These are phyloP conservation scores for Solanum rostratum DNA, from an alignment of 257 asterid species.

Conservation along the genomic window DNA sequence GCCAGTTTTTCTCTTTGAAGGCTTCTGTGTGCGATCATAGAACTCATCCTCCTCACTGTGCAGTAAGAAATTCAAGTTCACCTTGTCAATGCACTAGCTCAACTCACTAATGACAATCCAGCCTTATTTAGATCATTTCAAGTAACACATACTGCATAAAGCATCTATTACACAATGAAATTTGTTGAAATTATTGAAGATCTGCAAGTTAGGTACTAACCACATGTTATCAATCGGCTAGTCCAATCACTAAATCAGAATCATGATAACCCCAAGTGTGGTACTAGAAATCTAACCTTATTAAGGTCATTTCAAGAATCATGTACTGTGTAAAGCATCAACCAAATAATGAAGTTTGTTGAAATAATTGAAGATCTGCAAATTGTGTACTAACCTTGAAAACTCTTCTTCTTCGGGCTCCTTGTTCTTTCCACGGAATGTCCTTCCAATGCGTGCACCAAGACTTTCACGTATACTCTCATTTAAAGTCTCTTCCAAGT, in stretches of 20 bases:
- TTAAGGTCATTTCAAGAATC: background rate
- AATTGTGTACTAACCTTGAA: constrained; percentile 33
- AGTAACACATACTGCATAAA: background rate
- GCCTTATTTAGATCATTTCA: background rate
- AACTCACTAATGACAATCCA: background rate
- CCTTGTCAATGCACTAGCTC: background rate
- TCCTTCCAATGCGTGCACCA: constrained; percentile 78
- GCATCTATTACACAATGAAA: background rate
- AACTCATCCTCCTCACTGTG: constrained; percentile 88
- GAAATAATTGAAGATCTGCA: background rate
- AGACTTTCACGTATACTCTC: constrained; percentile 90
- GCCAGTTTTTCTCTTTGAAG: constrained; percentile 45
- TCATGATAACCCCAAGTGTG: background rate
- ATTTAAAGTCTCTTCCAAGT: constrained; percentile 92
- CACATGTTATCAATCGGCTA: constrained; percentile 12
- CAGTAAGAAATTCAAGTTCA: constrained; percentile 3
- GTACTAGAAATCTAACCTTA: background rate
- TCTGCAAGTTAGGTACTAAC: constrained; percentile 13
- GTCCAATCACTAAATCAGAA: background rate
- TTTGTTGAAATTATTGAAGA: background rate
- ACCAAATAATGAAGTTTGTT: background rate
- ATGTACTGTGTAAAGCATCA: background rate
- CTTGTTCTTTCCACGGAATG: constrained; percentile 49
- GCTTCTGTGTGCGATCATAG: constrained; percentile 78
- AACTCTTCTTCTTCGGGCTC: constrained; percentile 61